phyloP scores from a whole-genome alignment of 2,329 filamentous ascomycete species.

The Dactylonectria estremocensis region DNA sequence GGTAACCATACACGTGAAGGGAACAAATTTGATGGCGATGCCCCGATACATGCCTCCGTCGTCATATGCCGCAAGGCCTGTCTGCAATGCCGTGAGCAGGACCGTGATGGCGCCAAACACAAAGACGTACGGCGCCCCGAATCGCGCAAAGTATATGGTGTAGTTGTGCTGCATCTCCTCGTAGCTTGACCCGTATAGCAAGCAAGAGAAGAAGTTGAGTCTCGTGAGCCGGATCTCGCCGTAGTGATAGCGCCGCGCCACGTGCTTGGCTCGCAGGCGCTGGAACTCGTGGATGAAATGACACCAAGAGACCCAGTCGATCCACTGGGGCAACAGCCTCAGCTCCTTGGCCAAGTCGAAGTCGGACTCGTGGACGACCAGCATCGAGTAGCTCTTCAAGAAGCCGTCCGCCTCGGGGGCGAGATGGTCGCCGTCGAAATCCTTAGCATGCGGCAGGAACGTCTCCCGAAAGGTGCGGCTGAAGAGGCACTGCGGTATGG shows the following conservation, averaged over 20 bases:
- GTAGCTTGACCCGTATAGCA: constrained; percentile 27
- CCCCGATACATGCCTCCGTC: constrained; percentile 18
- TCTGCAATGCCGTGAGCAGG: constrained; percentile 25
- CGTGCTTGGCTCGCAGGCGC: constrained; percentile 41
- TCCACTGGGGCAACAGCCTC: constrained; percentile 46
- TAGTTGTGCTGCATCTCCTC: constrained; percentile 23
- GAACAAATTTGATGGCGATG: constrained; percentile 11
- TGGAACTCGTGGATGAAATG: constrained; percentile 51
- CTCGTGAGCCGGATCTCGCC: constrained; percentile 56
- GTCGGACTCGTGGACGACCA: constrained; percentile 54
- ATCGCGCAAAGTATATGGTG: constrained; percentile 24
- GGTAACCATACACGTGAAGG: constrained; percentile 17
- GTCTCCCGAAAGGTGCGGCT: constrained; percentile 53
- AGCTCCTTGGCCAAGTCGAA: constrained; percentile 48
- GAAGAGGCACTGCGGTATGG: constrained; percentile 56
- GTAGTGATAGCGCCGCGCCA: constrained; percentile 52
- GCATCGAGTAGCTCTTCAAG: constrained; percentile 52
- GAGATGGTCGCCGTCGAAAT: constrained; percentile 30
- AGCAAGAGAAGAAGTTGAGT: constrained; percentile 45
- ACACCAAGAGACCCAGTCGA: constrained; percentile 48
- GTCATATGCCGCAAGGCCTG: constrained; percentile 7
- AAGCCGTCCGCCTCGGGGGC: constrained; percentile 51
- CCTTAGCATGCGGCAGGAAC: constrained; percentile 24
- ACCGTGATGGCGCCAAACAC: constrained; percentile 32
- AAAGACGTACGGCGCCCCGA: constrained; percentile 30